Evolutionary conservation across 257 asterid genomes (phyloP), one percentile per base, ranked within the genome.

Genomic region (Nicotiana obtusifolia): DNA sequence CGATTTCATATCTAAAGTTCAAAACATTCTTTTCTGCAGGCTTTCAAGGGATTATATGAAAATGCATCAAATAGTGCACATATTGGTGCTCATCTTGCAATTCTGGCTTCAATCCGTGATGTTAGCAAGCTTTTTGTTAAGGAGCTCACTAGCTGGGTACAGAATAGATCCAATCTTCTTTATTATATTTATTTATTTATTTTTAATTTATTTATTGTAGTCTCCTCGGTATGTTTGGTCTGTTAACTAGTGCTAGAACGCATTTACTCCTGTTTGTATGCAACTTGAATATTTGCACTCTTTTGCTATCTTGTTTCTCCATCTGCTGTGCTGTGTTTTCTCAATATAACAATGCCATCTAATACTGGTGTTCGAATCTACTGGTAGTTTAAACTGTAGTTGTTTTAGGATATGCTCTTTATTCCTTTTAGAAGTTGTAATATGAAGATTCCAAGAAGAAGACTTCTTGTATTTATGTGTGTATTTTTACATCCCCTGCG

Each of bases 81-180:
- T 82, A 91, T 93, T 35, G 89, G 84, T 79, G 92, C 98, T 67
- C 97, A 94, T 84, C 97, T 96, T 86, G 89, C 94, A 35, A 92
- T 96, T 86, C 84, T 96, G 88, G 88, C 93, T 67, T 91, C 97
- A 54, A 89, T 91, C 82, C 97, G 97, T 89, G 99, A 96, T 90
- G 99, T 93, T 86, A 93, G 97, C 94, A 94, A 94, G 90, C 98
- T 94, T 86, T 93, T 96, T 65, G 97, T 94, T 52, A 94, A 96
- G 91, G 99, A 96, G 94, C 93, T 94, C 85, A 96, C 99, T 85
- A 92, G 97, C 78, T 94, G 98, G 98, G 99, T 96, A 96, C 80
- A 97, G 47, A 64, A 17, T 64, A 26, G 76, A 80, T 24, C 47
- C 44, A 17, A 33, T 6, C 60, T n/a, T 37, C 33, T 49, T 65